Conservation (phyloP, 2,329 filamentous ascomycete species). For the Bipolaris sorokiniana region DNA sequence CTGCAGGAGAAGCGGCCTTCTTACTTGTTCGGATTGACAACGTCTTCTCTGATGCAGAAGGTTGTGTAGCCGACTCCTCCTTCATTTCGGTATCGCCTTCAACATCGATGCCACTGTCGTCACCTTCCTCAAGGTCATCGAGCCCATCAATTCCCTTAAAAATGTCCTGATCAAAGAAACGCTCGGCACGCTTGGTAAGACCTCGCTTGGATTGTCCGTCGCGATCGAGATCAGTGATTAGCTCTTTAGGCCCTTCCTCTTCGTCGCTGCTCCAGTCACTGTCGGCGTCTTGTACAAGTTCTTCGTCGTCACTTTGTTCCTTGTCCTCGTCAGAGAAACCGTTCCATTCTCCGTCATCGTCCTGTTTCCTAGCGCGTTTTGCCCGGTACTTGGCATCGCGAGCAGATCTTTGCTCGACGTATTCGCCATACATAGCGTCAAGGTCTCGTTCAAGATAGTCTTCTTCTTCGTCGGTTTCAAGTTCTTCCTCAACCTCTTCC, state of each 20-base stretch:
- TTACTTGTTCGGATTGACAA: slow-evolving; percentile 27
- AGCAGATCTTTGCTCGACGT: slow-evolving; percentile 78
- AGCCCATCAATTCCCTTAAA: slow-evolving; percentile 81
- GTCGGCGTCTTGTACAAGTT: slow-evolving; percentile 63
- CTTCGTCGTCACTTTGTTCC: slow-evolving; percentile 64
- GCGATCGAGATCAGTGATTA: slow-evolving; percentile 69
- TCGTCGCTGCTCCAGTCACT: slow-evolving; percentile 69
- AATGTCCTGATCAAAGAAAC: slow-evolving; percentile 94
- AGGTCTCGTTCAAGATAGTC: slow-evolving; percentile 84
- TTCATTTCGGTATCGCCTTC: slow-evolving; percentile 42
- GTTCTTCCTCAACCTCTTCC: slow-evolving; percentile 55
- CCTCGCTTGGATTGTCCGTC: slow-evolving; percentile 59
- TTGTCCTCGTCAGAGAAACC: slow-evolving; percentile 74
- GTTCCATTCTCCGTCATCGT: slow-evolving; percentile 80
- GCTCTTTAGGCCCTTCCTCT: slow-evolving; percentile 55
- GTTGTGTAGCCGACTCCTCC: slow-evolving; percentile 14
- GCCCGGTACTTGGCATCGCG: slow-evolving; percentile 86
- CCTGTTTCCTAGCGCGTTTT: slow-evolving; percentile 83
- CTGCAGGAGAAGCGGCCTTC: slow-evolving; percentile 20
- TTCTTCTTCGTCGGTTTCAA: slow-evolving; percentile 75
- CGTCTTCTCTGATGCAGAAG: slow-evolving; percentile 19
- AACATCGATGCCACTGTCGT: slow-evolving; percentile 50
- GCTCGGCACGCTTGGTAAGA: slow-evolving; percentile 82
- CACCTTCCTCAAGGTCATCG: slow-evolving; percentile 60
- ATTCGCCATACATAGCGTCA: slow-evolving; percentile 85